Base-by-base conservation (phyloP, 768 basidiomycete species). In the Mycena sanguinolenta region DNA sequence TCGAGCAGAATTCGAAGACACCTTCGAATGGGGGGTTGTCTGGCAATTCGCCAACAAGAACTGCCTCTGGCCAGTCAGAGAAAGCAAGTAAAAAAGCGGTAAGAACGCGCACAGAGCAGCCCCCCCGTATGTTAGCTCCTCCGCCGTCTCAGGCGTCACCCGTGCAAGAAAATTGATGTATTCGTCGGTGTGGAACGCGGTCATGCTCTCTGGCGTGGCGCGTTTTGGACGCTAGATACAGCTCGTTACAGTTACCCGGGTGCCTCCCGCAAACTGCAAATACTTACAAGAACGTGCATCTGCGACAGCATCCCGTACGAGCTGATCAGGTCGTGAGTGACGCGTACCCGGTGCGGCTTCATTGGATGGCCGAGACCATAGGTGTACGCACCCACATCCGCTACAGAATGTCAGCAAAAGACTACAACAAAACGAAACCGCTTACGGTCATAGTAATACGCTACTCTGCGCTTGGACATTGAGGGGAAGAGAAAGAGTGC, bases 11-110 rank as follows among this genome's bases (percentile, higher is more conserved):
- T 75, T 99, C 98, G 73, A 96, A 99, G 0, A 99, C 82, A 0
- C 97, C 98, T 75, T 98, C 98, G 71, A 97, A 99, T 1, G 96
- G 89, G 10, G 97, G 98, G 76, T 98, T 98, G 79, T 99, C 98
- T n/a, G n/a, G n/a, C n/a, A n/a, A n/a, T n/a, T n/a, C n/a, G n/a
- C n/a, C n/a, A n/a, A n/a, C n/a, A n/a, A n/a, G n/a, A n/a, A n/a
- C n/a, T n/a, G 32, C 10, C 32, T 34, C 32, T 10, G 32, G 10
- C 32, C 32, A 34, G 32, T 4, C 4, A 34, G 10, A 10, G 10
- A 34, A 34, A 34, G 4, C 32, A 10, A 34, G 32, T 10, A n/a
- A n/a, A n/a, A n/a, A n/a, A n/a, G n/a, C n/a, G n/a, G n/a, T n/a
- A 34, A 34, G 32, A 10, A 34, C 32, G 32, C 32, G 73, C 75